Percentiles rank a stretch among this genome's conserved stretches.
These are phyloP conservation scores for Leccinum ochraceum DNA, from an alignment of 768 basidiomycete genomes.

Conservation along the genomic window DNA sequence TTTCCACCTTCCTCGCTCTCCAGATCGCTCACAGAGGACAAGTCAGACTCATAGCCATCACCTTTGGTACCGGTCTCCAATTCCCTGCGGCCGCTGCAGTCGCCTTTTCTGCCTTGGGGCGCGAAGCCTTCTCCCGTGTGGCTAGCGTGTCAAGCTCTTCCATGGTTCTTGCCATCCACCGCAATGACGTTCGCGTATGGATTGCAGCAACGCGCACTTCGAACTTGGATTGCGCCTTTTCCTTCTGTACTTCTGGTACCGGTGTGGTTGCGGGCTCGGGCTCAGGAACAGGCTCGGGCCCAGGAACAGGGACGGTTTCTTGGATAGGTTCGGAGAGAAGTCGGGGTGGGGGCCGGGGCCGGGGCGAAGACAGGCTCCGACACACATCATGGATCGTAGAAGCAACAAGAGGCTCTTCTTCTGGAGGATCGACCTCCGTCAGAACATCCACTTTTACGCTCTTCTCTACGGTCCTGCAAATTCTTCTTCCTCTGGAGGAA, in stretches of 20 bases:
- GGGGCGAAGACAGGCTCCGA: not conserved
- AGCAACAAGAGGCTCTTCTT: not conserved
- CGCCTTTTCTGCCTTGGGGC: slow-evolving; percentile 44
- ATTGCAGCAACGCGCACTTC: not conserved
- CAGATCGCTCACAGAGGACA: slow-evolving; percentile 47
- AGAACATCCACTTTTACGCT: slow-evolving; percentile 16
- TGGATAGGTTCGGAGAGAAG: not conserved
- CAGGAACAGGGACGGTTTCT: not conserved
- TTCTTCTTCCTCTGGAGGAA: slow-evolving; percentile 26
- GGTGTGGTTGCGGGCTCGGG: not conserved
- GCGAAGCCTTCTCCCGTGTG: slow-evolving; percentile 55
- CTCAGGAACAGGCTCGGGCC: too few relatives aligned
- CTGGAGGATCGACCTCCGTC: slow-evolving; percentile 19
- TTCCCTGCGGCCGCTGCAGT: slow-evolving; percentile 22
- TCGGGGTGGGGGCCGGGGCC: not conserved
- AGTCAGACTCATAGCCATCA: slow-evolving; percentile 39
- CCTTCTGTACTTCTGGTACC: slow-evolving; percentile 3
- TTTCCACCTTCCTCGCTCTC: slow-evolving; percentile 32
- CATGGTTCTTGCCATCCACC: slow-evolving; percentile 53
- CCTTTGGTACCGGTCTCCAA: slow-evolving; percentile 5
- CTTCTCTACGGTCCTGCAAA: slow-evolving; percentile 23
- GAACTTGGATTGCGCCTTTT: slow-evolving; percentile 4
- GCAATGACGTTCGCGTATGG: slow-evolving; percentile 31
- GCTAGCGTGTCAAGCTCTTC: slow-evolving; percentile 75
- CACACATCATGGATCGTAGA: not conserved